Evolutionary conservation across 768 basidiomycete genomes (phyloP).

Genomic region (Roridomyces roridus): DNA sequence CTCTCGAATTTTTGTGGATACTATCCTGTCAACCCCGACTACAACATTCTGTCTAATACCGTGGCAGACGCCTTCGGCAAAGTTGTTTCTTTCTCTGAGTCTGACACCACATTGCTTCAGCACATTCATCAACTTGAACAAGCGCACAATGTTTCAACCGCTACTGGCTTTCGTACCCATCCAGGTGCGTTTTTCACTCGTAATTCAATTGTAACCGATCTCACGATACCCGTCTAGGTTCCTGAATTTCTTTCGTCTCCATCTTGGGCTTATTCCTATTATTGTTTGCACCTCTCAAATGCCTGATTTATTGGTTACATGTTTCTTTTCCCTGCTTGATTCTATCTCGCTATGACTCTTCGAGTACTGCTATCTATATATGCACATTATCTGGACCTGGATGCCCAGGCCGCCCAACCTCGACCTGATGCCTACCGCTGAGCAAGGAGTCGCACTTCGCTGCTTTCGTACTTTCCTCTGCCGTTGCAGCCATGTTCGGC

Average conservation of each 20-base stretch:
- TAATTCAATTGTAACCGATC: neutral
- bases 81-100: neutral
- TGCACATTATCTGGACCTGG: conserved; percentile 10
- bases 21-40: neutral
- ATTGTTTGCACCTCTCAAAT: too few relatives aligned
- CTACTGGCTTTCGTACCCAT: neutral
- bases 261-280: too few relatives aligned
- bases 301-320: too few relatives aligned
- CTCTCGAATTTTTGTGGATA: neutral
- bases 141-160: conserved; percentile 1
- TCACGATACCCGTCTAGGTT: neutral
- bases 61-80: neutral
- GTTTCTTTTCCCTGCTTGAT: too few relatives aligned
- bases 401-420: too few relatives aligned
- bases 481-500: conserved; percentile 88
- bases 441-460: too few relatives aligned
- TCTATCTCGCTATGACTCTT: conserved; percentile 16
- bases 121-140: neutral
- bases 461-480: too few relatives aligned
- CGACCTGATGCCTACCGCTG: too few relatives aligned
- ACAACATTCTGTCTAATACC: neutral
- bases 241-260: too few relatives aligned
- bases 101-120: neutral
- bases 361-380: neutral
- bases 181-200: conserved; percentile 1